Base-by-base conservation (phyloP, 73 alveolate genomes). In the Paramecium sonneborni region DNA sequence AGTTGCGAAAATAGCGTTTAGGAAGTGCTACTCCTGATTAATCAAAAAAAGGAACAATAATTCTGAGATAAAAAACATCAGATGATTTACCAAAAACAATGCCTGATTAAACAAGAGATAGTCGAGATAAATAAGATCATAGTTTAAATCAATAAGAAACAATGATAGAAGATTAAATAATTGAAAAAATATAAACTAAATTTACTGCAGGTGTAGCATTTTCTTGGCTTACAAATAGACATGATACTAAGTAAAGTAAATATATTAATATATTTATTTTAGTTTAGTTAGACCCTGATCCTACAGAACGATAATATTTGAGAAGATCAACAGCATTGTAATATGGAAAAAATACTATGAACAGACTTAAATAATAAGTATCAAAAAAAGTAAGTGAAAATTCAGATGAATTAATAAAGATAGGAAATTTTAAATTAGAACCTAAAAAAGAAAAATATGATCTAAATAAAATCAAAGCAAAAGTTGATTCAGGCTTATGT, bases 381-480 rank as follows among this genome's bases (percentile, higher is more conserved):
- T 79, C 90, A 11, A 79, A 79, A 23, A 79, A 79, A 46, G 90
- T 79, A 37, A 79, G 90, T 44, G 90, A 79, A 14, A 79, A 79
- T 23, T 79, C 90, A 11, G 90, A 79, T 7, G 90, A 79, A 46
- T 15, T 79, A 35, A 79, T 79, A 14, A 14, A 46, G 12, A 4
- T 41, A n/a, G 90, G 90, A 26, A 39, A 43, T 2, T 28, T 0
- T 72, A 38, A 23, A 3, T 41, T 43, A 6, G 72, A 43, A 1
- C 76, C 76, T 21, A 39, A 79, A 39, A 43, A 39, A 23, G 74
- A 26, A 7, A 20, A 34, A 43, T 0, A 11, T 14, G 30, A 39
- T 41, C 62, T 44, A 2, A 24, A 8, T 21, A 43, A 79, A 39
- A 39, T 41, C 30, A 39, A 79, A 79, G 44, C 90, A 9, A 79